Base-by-base conservation (phyloP, 768 basidiomycete genomes). In the Stropharia rugosoannulata region DNA sequence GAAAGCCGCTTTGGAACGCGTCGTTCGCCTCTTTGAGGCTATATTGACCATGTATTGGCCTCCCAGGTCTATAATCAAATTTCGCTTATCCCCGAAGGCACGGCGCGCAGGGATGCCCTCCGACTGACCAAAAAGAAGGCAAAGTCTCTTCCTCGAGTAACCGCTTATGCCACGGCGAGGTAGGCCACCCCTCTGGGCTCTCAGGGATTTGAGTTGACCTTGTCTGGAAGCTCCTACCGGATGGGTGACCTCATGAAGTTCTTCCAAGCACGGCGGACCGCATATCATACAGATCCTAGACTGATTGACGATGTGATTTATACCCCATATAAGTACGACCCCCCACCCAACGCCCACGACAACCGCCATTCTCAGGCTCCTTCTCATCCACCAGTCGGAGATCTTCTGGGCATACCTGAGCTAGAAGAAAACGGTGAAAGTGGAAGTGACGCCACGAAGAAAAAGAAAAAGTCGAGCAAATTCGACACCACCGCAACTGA, bases 131-230 rank as follows among this genome's bases (percentile, higher is more conserved):
- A 97, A 75, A 95, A 91, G 75, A 96, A 95, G 68, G 93, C 94
- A 2, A 95, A 95, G 68, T 86, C 85, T 11, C 70, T 97, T 11
- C 95, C 95, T 32, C 76, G 95, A 63, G 95, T 95, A n/a, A 97
- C 95, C 2, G 95, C 95, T 4, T 97, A 96, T 71, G 93, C 95
- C 42, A 97, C 94, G 13, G 92, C 95, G 32, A 87, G 82, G 95
- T 95, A 70, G 61, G n/a, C 42, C 15, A 27, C 11, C n/a, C 16
- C 42, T 5, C 19, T 44, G 9, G 16, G 13, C 47, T 32, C 22
- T 18, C 29, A 55, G n/a, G 22, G 32, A 9, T 25, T 46, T 16
- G 22, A 36, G 47, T 51, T 37, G 53, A 18, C 16, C 39, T 44
- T 42, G 3, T 47, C 51, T 46, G 49, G 29, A 63, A 96, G 94